Evolutionary conservation across 1,139 yeast genomes (phyloP), one percentile per base, ranked within the genome.

Genomic region (Geotrichum aggregatum): DNA sequence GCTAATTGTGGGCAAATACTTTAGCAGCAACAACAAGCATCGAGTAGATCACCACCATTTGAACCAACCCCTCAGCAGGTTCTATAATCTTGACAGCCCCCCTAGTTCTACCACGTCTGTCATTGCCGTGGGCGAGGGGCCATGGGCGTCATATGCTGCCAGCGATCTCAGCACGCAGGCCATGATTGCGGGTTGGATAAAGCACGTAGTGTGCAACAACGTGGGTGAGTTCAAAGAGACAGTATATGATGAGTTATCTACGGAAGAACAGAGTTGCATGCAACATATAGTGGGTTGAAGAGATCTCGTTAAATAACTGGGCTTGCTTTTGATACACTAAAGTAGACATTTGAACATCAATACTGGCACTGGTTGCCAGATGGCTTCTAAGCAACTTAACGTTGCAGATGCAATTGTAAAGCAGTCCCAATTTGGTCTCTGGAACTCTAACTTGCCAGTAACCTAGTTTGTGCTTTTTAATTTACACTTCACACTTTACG

Each of bases 121-220:
- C 3, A 8, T 22, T 3, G 14, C 26, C 2, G 19, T 39, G 28
- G 42, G 42, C 16, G 4, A 19, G 41, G 2, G n/a, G 31, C 42
- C 36, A 6, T 33, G 40, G 5, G 35, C 16, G 3, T 48, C 16
- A 2, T 48, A 54, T 34, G 56, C 46, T 34, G 52, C 47, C 22
- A 54, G 57, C 3, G 69, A 66, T 36, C 50, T 55, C 16, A 60
- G 61, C 6, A 59, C 64, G 3, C 62, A 74, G 54, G 71, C 74
- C 35, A 66, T 80, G 28, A 70, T 87, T 52, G 63, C 77, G 10
- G 74, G 70, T 26, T 87, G 88, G 69, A 83, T 87, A 71, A 82
- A 76, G 60, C 82, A 79, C 57, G 78, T 84, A 57, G 79, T 84
- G 0, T 58, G 75, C 8, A 76, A 76, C 56, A 76, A 83, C 59